Base-by-base conservation (phyloP, 805 yeast species). In the Kodamaea hsintzibuensis region DNA sequence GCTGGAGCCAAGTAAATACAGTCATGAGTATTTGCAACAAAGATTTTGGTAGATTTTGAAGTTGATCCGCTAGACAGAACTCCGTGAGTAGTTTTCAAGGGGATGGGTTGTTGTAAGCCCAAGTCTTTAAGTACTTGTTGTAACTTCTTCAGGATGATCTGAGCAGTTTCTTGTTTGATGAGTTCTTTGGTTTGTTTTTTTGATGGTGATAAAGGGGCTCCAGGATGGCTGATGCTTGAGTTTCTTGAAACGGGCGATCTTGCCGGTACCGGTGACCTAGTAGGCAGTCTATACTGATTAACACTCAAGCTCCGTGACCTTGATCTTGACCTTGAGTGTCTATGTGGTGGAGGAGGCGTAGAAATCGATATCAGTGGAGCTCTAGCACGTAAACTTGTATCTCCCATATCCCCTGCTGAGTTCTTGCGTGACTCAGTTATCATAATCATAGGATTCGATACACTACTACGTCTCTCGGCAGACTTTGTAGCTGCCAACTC, bases 1-100 rank as follows among this genome's bases (percentile, higher is more conserved):
- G 79, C 70, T 1, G 79, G 76, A 1, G 77, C 68, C 43, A 76
- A 61, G 57, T 67, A 76, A 9, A 76, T 66, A 42, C 77, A 73
- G 54, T 76, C 76, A 54, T 70, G 69, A 14, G 76, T 56, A 57
- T 74, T 76, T 19, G 79, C 70, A 27, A 76, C 71, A 51, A 69
- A 71, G 2, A 73, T 52, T 48, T 62, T 66, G 38, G 70, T 52
- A 14, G 66, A 55, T 53, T 73, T 72, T 17, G 74, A 62, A 1
- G 61, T 49, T 7, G 63, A 60, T 1, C 71, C 66, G 16, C 58
- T 58, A 19, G 62, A 50, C 25, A 35, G 39, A 12, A 57, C 60
- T 18, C 68, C 63, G 39, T 60, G 63, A 19, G 66, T 57, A 1
- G 73, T 64, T 47, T 67, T 68, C 47, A 75, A 60, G 10, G 77